phyloP scores from a whole-genome alignment of 2,329 filamentous ascomycete genomes.

The Sporothrix pseudoabietina region DNA sequence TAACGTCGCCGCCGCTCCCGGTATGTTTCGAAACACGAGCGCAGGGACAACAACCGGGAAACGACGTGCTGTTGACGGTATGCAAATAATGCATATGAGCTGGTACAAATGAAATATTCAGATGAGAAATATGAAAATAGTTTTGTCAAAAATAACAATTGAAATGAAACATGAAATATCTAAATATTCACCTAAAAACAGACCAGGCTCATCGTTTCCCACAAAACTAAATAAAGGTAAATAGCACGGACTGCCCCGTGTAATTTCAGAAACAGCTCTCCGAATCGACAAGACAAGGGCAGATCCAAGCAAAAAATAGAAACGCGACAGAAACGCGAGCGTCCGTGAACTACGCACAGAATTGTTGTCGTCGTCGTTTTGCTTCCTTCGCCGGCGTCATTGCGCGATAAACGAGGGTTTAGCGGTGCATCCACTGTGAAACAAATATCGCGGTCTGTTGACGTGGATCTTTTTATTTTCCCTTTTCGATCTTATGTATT shows the following conservation, averaged over 20 bases:
- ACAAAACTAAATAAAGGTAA: background rate
- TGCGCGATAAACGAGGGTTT: conserved; percentile 4
- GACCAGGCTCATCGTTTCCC: background rate
- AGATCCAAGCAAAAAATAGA: conserved; percentile 15
- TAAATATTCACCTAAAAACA: background rate
- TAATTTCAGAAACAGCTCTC: background rate
- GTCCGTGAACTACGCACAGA: background rate
- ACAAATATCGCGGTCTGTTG: background rate
- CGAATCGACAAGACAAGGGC: background rate
- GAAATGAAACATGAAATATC: background rate
- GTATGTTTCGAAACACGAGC: background rate
- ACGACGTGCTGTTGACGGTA: background rate
- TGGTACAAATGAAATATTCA: background rate
- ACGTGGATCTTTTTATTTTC: background rate
- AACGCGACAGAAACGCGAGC: background rate
- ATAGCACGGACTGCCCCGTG: background rate
- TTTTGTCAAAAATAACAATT: background rate
- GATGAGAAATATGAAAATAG: background rate
- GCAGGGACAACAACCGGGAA: background rate
- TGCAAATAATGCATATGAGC: no score
- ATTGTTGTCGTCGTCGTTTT: background rate
- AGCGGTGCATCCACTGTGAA: background rate
- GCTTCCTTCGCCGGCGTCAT: background rate
- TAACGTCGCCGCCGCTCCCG: background rate
- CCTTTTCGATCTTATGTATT: background rate